Base-by-base conservation (phyloP, 441 rosid genomes). In the Sinapis alba region DNA sequence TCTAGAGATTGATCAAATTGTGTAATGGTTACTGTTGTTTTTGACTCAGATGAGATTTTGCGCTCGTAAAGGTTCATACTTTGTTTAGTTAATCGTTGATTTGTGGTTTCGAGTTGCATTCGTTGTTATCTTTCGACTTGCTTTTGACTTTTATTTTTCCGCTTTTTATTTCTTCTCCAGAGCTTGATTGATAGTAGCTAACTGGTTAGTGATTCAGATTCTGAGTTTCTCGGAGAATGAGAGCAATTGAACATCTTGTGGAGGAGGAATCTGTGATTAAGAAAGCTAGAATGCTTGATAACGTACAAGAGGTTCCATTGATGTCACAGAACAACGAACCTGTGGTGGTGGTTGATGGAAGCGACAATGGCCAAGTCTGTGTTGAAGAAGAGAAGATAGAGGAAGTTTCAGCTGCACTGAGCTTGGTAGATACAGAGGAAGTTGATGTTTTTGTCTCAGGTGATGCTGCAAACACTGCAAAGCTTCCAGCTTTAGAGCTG, bases 231-330 rank as follows among this genome's bases (percentile, higher is more conserved):
- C 56, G 11, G 45, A 65, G 65, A 1, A 76, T 69, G 79, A 62
- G 74, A 41, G 15, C 53, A 3, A 7, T 62, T 38, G 79, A 75
- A 50, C 19, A 11, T 26, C 21, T 23, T 53, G 58, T 15, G 0
- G 69, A 53, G 47, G 69, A 53, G 15, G 79, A 62, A 15, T 45
- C 70, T 15, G 26, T 62, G 50, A 38, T 53, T 7, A 76, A 76
- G 74, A 75, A 75, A 76, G 58, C 24, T 6, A 76, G 34, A 54
- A 41, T 62, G 57, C 2, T 13, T 27, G 47, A 27, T 61, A n/a
- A 10, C 1, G 16, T 64, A 7, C 58, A 64, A 3, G 57, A 63
- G 6, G 21, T 15, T 24, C 30, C 54, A n/a, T n/a, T n/a, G n/a
- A n/a, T n/a, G n/a, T n/a, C n/a, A n/a, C n/a, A n/a, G n/a, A n/a